Evolutionary conservation across 2,329 filamentous ascomycete species (phyloP), one percentile per base, ranked within the genome.

Genomic region (Cladosporium sp.): DNA sequence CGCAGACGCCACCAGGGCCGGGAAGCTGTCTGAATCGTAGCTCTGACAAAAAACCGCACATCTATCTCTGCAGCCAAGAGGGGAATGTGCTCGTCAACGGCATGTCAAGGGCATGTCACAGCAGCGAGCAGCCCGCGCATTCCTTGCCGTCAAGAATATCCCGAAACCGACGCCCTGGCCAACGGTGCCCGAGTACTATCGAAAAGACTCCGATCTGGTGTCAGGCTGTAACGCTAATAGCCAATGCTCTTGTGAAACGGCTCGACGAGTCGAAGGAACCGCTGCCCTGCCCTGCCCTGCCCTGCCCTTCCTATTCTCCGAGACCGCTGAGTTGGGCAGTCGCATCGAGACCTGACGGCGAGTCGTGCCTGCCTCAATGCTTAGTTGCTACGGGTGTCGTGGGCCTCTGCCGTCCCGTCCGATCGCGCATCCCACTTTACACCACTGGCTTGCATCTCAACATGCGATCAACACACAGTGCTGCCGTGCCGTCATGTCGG

Each of bases 201-300:
- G 45, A 34, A 28, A 55, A 10, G 24, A 24, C 15, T 55, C 50
- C 50, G 19, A 32, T 35, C 35, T 28, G 39, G 51, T 48, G 45
- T 48, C 45, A n/a, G 24, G 28, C 32, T 45, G 52, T 37, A 55
- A 53, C 52, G 52, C 52, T 55, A 37, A 37, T 20, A n/a, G n/a
- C 32, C 52, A 55, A 37, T 25, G 28, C 36, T 19, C 25, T 24
- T 32, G 19, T 47, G 52, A 47, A 37, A 47, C 40, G 42, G 42
- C 22, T 25, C 28, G 17, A 45, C 25, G 28, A 34, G 1, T 47
- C 40, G 40, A 28, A 37, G 39, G 52, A 47, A 17, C 52, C 39
- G 34, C n/a, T 47, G 20, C 32, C 47, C 42, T 45, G 28, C 28
- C 28, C 28, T 22, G 42, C 36, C n/a, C n/a, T 47, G 20, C n/a